Evolutionary conservation across 2,329 filamentous ascomycete genomes (phyloP).

Genomic region (Xylaria sp.): DNA sequence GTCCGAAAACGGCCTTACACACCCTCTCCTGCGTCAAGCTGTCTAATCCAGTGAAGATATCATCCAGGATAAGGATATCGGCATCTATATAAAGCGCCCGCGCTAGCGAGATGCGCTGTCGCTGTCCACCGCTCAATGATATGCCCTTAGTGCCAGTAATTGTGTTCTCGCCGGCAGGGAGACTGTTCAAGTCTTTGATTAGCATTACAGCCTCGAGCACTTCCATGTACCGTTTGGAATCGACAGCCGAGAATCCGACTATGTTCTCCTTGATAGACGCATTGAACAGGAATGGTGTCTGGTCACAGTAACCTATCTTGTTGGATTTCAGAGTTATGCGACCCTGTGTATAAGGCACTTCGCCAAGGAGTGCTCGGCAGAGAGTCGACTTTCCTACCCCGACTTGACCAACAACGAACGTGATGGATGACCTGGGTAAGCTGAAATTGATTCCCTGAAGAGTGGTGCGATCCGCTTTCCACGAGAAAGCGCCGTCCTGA

Average conservation of each 20-base stretch:
- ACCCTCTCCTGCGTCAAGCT: conserved; percentile 50
- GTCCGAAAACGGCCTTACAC: conserved; percentile 48
- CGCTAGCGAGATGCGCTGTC: conserved; percentile 54
- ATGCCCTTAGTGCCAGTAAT: conserved; percentile 59
- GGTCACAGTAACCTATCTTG: conserved; percentile 54
- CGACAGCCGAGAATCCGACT: conserved; percentile 44
- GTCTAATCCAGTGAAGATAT: conserved; percentile 53
- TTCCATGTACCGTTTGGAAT: conserved; percentile 45
- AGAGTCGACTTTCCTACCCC: conserved; percentile 59
- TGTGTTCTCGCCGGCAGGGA: conserved; percentile 54
- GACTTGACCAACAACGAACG: conserved; percentile 56
- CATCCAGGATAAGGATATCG: conserved; percentile 51
- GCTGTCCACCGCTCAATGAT: conserved; percentile 60
- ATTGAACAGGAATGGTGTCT: conserved; percentile 53
- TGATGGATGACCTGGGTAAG: conserved; percentile 50
- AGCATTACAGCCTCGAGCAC: conserved; percentile 43
- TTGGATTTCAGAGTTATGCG: conserved; percentile 35
- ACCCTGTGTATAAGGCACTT: conserved; percentile 45
- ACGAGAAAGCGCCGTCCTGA: conserved; percentile 11
- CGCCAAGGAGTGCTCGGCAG: conserved; percentile 54
- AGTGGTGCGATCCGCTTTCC: conserved; percentile 9
- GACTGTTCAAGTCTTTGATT: conserved; percentile 22
- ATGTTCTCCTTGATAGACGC: conserved; percentile 50
- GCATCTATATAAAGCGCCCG: conserved; percentile 50
- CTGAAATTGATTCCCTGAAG: conserved; percentile 49